Percentiles rank a stretch among this genome's conserved stretches.
phyloP scores from a whole-genome alignment of 805 yeast species.

The Candida oleophila region DNA sequence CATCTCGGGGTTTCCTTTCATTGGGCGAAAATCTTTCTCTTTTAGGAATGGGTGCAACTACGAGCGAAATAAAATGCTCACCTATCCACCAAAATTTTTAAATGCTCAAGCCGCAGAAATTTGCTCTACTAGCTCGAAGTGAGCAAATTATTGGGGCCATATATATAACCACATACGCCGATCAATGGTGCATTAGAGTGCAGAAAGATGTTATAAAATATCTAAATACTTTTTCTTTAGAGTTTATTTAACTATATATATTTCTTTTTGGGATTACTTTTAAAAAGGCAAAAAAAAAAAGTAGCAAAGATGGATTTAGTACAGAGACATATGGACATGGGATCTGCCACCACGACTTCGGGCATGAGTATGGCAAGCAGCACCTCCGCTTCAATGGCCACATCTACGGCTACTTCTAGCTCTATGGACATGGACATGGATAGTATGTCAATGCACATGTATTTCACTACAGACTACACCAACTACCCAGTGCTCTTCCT shows the following conservation, averaged over 20 bases:
- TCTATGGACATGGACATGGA: constrained; percentile 23
- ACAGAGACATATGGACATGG: constrained; percentile 10
- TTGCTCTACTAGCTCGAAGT: constrained; percentile 2
- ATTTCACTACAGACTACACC: constrained; percentile 48
- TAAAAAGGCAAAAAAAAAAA: not conserved
- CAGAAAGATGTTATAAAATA: not conserved
- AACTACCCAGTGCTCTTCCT: constrained; percentile 65
- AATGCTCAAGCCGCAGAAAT: not conserved
- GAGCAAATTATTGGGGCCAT: constrained; percentile 1
- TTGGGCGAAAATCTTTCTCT: not conserved
- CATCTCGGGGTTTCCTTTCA: not conserved
- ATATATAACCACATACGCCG: not conserved
- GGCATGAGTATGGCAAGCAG: constrained; percentile 2
- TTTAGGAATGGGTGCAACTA: not conserved
- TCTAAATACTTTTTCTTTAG: too few species aligned
- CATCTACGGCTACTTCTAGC: constrained; percentile 8
- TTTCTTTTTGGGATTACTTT: too few species aligned
- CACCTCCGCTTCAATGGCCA: constrained; percentile 1
- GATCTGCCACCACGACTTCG: constrained; percentile 8
- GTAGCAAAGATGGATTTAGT: not conserved
- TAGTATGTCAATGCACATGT: constrained; percentile 57
- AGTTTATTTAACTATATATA: too few species aligned
- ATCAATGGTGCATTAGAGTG: not conserved
- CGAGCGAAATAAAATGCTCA: not conserved
- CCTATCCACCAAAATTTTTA: not conserved